These are phyloP conservation scores for Achaetomiella virescens DNA, from an alignment of 495 filamentous ascomycete genomes.

Conservation along the genomic window DNA sequence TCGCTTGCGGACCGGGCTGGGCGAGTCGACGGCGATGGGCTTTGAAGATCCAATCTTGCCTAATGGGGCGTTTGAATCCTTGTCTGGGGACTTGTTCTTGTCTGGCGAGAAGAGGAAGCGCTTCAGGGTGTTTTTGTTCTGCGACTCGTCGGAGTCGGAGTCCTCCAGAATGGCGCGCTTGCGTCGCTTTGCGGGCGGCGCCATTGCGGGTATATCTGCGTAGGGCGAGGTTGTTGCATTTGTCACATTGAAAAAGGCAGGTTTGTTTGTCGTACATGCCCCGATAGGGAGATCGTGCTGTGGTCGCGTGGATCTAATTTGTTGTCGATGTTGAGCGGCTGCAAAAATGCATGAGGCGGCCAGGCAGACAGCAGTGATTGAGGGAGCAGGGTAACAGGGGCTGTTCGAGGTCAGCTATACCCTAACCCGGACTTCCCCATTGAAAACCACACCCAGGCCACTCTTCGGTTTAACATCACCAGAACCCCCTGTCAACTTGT, in stretches of 20 bases:
- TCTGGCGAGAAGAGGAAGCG: constrained; percentile 41
- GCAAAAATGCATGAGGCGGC: no score
- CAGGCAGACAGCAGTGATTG: no score
- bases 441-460: no score
- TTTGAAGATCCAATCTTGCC: not conserved
- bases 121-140: constrained; percentile 33
- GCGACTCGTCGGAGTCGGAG: constrained; percentile 21
- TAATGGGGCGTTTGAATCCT: constrained; percentile 7
- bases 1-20: constrained; percentile 32
- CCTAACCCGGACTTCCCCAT: no score
- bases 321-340: no score
- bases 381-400: no score
- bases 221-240: constrained; percentile 14
- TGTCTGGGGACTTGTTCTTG: constrained; percentile 16
- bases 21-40: constrained; percentile 13
- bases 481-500: no score
- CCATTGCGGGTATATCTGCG: constrained; percentile 35
- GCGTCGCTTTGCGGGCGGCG: constrained; percentile 50
- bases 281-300: no score
- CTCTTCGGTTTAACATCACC: no score
- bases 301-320: no score
- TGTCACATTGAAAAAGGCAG: constrained; percentile 14
- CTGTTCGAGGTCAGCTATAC: no score
- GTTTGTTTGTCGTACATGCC: not conserved
- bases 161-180: constrained; percentile 30